Conservation (phyloP, 345 rosid species). For the Mangifera indica region DNA sequence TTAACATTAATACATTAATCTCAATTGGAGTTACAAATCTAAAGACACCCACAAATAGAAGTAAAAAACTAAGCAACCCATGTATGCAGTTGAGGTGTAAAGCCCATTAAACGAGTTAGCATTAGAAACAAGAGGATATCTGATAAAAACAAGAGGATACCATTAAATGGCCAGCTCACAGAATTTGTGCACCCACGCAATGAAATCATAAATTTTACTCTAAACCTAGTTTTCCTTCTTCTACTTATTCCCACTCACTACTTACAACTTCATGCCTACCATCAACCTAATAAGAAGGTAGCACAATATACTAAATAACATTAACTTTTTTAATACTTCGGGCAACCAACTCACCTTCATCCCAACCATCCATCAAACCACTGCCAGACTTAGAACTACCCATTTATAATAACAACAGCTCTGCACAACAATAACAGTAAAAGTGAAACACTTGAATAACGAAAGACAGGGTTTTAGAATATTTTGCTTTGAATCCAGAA, state of each 20-base stretch:
- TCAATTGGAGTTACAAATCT: not conserved
- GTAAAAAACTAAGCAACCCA: not conserved
- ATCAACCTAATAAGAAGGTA: not conserved
- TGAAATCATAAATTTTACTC: not conserved
- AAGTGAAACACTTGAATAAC: not conserved
- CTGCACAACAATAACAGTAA: constrained; percentile 2
- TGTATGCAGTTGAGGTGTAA: not conserved
- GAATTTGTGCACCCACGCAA: not conserved
- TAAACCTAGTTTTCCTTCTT: not conserved
- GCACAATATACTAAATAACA: not conserved
- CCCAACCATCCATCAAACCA: constrained; percentile 38
- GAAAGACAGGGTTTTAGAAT: not conserved
- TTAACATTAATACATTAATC: not conserved
- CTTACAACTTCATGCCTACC: not conserved
- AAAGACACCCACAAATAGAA: not conserved
- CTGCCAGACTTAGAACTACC: constrained; percentile 35
- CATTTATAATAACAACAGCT: constrained; percentile 23
- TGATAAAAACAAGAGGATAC: not conserved
- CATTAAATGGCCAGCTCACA: not conserved
- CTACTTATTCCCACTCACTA: not conserved
- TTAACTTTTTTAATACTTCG: not conserved
- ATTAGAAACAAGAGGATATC: constrained; percentile 3
- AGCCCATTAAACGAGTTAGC: constrained; percentile 17
- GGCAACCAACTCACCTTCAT: constrained; percentile 36
- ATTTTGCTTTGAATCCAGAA: not conserved